phyloP scores from a whole-genome alignment of 2,329 filamentous ascomycete genomes.

The Claviceps pusilla region DNA sequence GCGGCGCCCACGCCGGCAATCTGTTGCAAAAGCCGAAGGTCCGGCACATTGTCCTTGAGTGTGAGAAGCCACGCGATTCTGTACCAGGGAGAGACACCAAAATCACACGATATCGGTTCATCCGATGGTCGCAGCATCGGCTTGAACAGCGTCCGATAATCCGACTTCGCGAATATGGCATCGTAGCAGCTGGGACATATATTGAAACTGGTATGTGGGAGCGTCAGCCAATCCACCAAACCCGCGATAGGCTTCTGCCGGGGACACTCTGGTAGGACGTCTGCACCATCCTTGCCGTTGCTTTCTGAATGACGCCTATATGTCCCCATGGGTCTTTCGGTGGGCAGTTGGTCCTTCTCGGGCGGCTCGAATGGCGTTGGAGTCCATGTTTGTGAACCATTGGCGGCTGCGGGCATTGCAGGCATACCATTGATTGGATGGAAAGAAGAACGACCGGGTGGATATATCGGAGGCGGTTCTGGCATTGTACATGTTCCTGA shows the following conservation, averaged over 20 bases:
- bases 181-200: constrained; percentile 73
- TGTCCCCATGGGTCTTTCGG: constrained; percentile 28
- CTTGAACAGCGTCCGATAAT: constrained; percentile 51
- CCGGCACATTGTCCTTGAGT: constrained; percentile 49
- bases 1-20: constrained; percentile 44
- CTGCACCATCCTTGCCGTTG: constrained; percentile 9
- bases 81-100: constrained; percentile 65
- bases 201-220: constrained; percentile 57
- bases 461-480: not conserved
- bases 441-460: not conserved
- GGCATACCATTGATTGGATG: not conserved
- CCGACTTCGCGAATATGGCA: constrained; percentile 50
- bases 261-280: constrained; percentile 51
- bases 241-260: constrained; percentile 46
- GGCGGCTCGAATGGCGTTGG: constrained; percentile 32
- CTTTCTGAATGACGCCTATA: constrained; percentile 40
- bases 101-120: constrained; percentile 55
- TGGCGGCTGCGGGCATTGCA: constrained; percentile 2
- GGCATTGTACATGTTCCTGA: constrained; percentile 13
- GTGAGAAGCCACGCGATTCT: constrained; percentile 73
- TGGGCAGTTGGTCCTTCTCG: constrained; percentile 16
- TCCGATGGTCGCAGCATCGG: constrained; percentile 41
- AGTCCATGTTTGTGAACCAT: constrained; percentile 26
- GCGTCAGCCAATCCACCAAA: constrained; percentile 65
- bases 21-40: constrained; percentile 54